A percentile compares a stretch with the other conserved stretches of the same genome.
These are phyloP conservation scores for Fomitopsis serialis DNA, from an alignment of 768 basidiomycete genomes.

Conservation along the genomic window DNA sequence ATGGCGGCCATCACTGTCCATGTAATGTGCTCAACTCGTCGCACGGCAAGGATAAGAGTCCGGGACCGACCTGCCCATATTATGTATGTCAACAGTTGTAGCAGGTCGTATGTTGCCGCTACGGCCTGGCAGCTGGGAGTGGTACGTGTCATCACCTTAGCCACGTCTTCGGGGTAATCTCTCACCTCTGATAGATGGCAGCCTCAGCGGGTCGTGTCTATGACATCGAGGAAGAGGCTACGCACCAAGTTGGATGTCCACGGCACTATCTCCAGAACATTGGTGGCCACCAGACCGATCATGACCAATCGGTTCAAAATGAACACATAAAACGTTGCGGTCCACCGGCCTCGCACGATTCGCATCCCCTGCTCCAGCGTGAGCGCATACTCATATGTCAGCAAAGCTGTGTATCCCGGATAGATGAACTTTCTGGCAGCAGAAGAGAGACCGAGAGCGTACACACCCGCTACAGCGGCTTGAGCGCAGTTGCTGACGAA, in stretches of 20 bases:
- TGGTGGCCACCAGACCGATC: background rate
- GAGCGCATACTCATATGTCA: background rate
- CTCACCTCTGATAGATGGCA: background rate
- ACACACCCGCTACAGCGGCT: background rate
- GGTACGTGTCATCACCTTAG: background rate
- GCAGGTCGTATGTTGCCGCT: background rate
- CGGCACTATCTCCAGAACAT: background rate
- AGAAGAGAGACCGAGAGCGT: background rate
- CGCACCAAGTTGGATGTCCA: background rate
- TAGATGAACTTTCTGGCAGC: background rate
- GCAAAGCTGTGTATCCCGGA: background rate
- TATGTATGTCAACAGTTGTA: background rate
- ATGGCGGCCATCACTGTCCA: background rate
- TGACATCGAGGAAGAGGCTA: background rate
- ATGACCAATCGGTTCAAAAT: background rate
- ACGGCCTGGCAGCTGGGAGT: background rate
- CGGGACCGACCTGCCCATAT: background rate
- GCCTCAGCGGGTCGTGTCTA: background rate
- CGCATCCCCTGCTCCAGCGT: background rate
- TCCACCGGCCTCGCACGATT: background rate
- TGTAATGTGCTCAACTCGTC: background rate
- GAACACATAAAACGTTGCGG: background rate
- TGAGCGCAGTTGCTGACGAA: background rate
- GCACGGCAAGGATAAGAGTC: background rate
- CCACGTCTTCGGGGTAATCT: background rate